Evolutionary conservation across 2,329 filamentous ascomycete genomes (phyloP).

Genomic region (Chaetomiaceae sp.): DNA sequence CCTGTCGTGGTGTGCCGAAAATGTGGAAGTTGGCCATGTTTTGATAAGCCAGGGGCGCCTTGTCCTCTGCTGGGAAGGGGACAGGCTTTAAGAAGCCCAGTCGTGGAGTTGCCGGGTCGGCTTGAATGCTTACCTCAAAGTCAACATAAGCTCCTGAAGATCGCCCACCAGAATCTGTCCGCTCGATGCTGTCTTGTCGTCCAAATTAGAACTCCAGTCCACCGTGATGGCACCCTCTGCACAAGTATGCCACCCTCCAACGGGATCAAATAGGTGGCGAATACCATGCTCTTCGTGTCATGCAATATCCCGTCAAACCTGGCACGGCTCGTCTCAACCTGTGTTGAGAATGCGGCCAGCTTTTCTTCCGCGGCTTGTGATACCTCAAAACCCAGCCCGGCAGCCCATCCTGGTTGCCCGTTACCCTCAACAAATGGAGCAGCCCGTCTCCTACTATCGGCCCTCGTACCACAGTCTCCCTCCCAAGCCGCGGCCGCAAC

Average conservation of each 20-base stretch:
- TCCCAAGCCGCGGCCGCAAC: neutral
- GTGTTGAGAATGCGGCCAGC: constrained; percentile 7
- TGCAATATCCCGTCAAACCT: neutral
- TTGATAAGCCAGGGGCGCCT: constrained; percentile 9
- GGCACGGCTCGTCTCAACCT: neutral
- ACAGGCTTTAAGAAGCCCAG: neutral
- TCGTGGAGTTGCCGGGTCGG: neutral
- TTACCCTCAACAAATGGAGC: neutral
- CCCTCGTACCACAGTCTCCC: neutral
- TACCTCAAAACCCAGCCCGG: neutral
- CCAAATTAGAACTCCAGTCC: neutral
- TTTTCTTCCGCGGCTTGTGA: constrained; percentile 8
- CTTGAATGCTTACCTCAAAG: constrained; percentile 8
- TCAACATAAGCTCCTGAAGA: constrained; percentile 13
- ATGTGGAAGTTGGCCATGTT: neutral
- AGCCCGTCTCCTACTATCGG: neutral
- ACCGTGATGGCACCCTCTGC: neutral
- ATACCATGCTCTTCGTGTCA: neutral
- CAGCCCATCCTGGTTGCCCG: neutral
- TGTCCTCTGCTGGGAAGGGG: neutral
- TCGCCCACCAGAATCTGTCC: neutral
- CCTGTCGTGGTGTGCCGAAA: neutral
- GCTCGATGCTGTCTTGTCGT: neutral
- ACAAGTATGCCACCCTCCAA: neutral
- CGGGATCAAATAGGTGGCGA: constrained; percentile 1